Base-by-base conservation (phyloP, 345 rosid genomes). In the Turnera subulata region DNA sequence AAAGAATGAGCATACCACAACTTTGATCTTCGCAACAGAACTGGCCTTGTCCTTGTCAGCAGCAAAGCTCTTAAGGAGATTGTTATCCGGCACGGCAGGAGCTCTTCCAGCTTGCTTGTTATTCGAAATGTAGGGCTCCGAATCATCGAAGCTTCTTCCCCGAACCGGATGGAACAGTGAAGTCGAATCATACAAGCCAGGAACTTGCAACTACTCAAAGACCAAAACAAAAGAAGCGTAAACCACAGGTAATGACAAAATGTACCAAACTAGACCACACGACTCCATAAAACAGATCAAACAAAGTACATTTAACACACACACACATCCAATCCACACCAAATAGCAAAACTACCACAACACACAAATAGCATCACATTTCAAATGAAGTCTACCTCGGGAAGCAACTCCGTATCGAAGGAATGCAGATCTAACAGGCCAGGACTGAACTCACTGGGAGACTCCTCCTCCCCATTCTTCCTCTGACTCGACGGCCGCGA, bases 1-100 rank as follows among this genome's bases (percentile, higher is more conserved):
- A 18, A 33, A 46, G 11, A 5, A 48, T 70, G 55, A 70, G 58
- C 94, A 25, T 78, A 93, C 99, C 91, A 93, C 97, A 54, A 93
- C 99, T 93, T 93, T 93, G 58, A 93, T 93, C 82, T 93, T 93
- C 35, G 99, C 99, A 53, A 89, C 99, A 60, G 97, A 78, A 69
- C 81, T 83, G 63, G 74, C 65, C 78, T 81, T 87, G 62, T 89
- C 94, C 75, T 84, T 89, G 65, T 93, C 99, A 14, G 69, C 86
- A 33, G 88, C 85, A 66, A 93, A 83, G 68, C 84, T 83, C 68
- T 78, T 81, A 53, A 78, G 57, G 67, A 86, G 81, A 67, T 60
- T 71, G 69, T 78, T 93, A 37, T 93, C 97, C 8, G 89, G 82
- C 58, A 76, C 68, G 15, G 56, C 85, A 58, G 80, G 78, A 69